Base-by-base conservation (phyloP, 2,329 filamentous ascomycete genomes). In the Aspergillus luchuensis region DNA sequence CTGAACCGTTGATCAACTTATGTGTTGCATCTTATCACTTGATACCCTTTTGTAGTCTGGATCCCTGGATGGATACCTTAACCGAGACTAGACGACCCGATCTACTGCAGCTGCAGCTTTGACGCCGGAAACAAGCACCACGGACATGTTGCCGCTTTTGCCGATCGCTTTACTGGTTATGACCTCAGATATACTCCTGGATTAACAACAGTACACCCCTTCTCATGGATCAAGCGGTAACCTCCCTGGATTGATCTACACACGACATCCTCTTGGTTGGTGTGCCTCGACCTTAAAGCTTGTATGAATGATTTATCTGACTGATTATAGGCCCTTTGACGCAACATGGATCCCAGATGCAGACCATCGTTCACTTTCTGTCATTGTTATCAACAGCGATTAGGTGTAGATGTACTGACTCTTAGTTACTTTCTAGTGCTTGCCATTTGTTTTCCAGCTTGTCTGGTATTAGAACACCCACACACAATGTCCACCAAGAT, bases 401-500 rank as follows among this genome's bases (percentile, higher is more conserved):
- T 61, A 60, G 62, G 62, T 66, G 67, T 72, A 63, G 70, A 66
- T 68, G 50, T 63, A 75, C 73, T 75, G 65, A 76, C 73, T 67
- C 65, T 56, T 65, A 60, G 59, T 61, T 69, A 63, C 55, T 64
- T 60, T 68, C 60, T 71, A 75, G 73, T 74, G 63, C 66, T 66
- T 69, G 63, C 65, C 63, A 61, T 59, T 62, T 57, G 33, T 63
- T 58, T 64, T 53, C 57, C 62, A 66, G 61, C 55, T 51, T 33
- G 38, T 39, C 64, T 70, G 65, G 66, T 59, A 52, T 49, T 63
- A 49, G 61, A 59, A 36, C 17, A 45, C 39, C 41, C n/a, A 69
- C 57, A 68, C 67, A 75, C 61, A 69, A 79, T 78, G 77, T 72
- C 75, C 69, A 67, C 71, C 54, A 73, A 72, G 63, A 72, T 71